Evolutionary conservation across 23 red algal genomes (phyloP).

Genomic region (Gracilaria gracilis): DNA sequence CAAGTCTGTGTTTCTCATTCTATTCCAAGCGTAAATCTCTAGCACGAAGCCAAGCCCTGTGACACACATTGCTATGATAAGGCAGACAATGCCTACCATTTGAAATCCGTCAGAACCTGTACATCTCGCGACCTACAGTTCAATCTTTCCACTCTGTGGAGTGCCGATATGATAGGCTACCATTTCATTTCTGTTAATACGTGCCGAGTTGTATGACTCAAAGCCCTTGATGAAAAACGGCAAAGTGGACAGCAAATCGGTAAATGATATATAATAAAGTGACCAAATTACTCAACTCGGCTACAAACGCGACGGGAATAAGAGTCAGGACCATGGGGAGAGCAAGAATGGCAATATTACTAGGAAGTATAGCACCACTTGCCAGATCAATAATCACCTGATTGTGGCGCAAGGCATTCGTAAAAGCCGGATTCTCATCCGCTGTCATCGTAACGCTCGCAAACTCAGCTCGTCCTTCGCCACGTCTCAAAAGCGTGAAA

Average conservation of each 20-base stretch:
- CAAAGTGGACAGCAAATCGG: slow-evolving; percentile 22
- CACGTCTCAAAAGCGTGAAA: neutral
- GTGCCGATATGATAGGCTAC: slow-evolving; percentile 8
- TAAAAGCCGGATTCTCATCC: neutral
- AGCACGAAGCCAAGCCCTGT: neutral
- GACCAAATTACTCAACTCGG: slow-evolving; percentile 7
- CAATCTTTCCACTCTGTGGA: neutral
- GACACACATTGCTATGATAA: slow-evolving; percentile 5
- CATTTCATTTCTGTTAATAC: neutral
- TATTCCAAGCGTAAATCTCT: slow-evolving; percentile 8
- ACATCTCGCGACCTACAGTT: slow-evolving; percentile 28
- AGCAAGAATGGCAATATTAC: slow-evolving; percentile 41
- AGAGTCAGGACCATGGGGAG: slow-evolving; percentile 40
- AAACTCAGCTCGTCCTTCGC: slow-evolving; percentile 14
- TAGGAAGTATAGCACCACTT: neutral
- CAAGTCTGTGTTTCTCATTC: neutral
- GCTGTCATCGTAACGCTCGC: neutral
- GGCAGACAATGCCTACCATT: slow-evolving; percentile 9
- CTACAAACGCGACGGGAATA: slow-evolving; percentile 46
- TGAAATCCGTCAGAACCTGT: neutral
- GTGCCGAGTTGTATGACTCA: neutral
- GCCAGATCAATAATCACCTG: slow-evolving; percentile 29
- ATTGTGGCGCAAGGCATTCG: slow-evolving; percentile 5
- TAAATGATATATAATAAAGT: slow-evolving; percentile 24
- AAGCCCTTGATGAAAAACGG: slow-evolving; percentile 37